A percentile compares a stretch with the other conserved stretches of the same genome.
Evolutionary conservation across 352 stramenopile genomes (phyloP).

Genomic region (Elongisporangium undulatum): DNA sequence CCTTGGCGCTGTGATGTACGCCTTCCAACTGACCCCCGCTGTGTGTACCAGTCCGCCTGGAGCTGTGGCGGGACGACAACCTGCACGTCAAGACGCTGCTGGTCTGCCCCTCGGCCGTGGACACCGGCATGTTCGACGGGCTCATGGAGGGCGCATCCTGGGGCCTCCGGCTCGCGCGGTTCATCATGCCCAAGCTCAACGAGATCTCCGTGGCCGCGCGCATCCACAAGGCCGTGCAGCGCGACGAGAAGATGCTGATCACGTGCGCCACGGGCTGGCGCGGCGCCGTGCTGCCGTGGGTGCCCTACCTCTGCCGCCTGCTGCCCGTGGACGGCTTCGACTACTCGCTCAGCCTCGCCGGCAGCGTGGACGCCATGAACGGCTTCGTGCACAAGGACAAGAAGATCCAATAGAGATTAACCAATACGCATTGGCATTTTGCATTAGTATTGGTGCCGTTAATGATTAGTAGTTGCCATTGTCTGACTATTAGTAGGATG

Average conservation of each 20-base stretch:
- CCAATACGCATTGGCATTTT: too few relatives aligned
- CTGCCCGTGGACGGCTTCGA: slow-evolving; percentile 57
- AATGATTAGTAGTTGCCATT: too few relatives aligned
- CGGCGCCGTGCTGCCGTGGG: slow-evolving; percentile 44
- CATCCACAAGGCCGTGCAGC: slow-evolving; percentile 54
- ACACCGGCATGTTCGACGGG: slow-evolving; percentile 78
- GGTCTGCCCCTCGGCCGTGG: slow-evolving; percentile 64
- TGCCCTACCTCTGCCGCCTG: slow-evolving; percentile 35
- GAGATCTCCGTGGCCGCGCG: slow-evolving; percentile 41
- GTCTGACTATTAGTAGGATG: too few relatives aligned
- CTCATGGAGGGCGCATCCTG: slow-evolving; percentile 33
- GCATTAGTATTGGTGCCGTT: too few relatives aligned
- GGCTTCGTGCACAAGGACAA: neutral
- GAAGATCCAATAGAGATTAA: neutral
- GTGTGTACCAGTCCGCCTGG: slow-evolving; percentile 52
- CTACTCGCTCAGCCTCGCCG: neutral
- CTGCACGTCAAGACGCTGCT: slow-evolving; percentile 62
- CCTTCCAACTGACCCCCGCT: slow-evolving; percentile 1
- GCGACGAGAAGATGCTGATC: slow-evolving; percentile 52
- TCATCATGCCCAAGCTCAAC: slow-evolving; percentile 45
- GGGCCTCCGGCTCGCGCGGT: slow-evolving; percentile 26
- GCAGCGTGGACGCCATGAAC: neutral
- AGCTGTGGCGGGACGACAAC: slow-evolving; percentile 58
- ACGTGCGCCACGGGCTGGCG: slow-evolving; percentile 63
- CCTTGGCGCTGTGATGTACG: neutral